A percentile compares a stretch with the other conserved stretches of the same genome.
Evolutionary conservation across 805 yeast genomes (phyloP).

Genomic region (Lipomyces sp.): DNA sequence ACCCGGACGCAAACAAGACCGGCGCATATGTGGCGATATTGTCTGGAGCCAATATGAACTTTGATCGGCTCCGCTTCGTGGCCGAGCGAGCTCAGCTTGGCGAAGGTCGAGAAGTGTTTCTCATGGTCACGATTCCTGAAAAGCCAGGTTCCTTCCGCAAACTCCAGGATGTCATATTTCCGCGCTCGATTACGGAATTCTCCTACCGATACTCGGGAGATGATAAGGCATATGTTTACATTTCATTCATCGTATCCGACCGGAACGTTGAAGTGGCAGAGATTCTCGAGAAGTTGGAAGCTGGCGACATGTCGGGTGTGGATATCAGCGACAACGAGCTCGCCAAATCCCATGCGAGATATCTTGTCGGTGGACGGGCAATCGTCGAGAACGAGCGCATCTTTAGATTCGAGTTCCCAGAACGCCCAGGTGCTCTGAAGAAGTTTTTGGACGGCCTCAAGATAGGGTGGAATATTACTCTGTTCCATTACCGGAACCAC

Average conservation of each 20-base stretch:
- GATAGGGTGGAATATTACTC: conserved; percentile 82
- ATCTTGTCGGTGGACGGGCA: conserved; percentile 89
- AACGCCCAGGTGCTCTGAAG: conserved; percentile 90
- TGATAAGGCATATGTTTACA: conserved; percentile 68
- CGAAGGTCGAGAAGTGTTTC: conserved; percentile 93
- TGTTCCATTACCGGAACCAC: conserved; percentile 95
- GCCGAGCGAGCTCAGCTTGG: conserved; percentile 98
- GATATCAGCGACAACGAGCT: conserved; percentile 91
- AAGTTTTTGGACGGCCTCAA: conserved; percentile 70
- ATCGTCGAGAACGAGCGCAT: conserved; percentile 70
- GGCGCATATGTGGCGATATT: conserved; percentile 78
- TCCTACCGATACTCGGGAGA: conserved; percentile 69
- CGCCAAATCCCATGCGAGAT: conserved; percentile 95
- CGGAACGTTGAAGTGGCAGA: conserved; percentile 67
- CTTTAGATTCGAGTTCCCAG: conserved; percentile 90
- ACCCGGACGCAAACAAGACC: conserved; percentile 64
- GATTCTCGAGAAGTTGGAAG: conserved; percentile 47
- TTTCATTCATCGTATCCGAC: conserved; percentile 78
- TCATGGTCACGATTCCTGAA: conserved; percentile 89
- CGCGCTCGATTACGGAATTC: conserved; percentile 91
- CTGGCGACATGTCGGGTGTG: conserved; percentile 63
- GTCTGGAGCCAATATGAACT: conserved; percentile 98
- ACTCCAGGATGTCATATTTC: conserved; percentile 73
- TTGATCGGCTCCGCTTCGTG: conserved; percentile 91
- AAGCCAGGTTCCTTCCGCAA: conserved; percentile 82